Percentiles rank a stretch among this genome's conserved stretches.
These are phyloP conservation scores for Pestalotiopsis sp. DNA, from an alignment of 2,329 filamentous ascomycete species.

Conservation along the genomic window DNA sequence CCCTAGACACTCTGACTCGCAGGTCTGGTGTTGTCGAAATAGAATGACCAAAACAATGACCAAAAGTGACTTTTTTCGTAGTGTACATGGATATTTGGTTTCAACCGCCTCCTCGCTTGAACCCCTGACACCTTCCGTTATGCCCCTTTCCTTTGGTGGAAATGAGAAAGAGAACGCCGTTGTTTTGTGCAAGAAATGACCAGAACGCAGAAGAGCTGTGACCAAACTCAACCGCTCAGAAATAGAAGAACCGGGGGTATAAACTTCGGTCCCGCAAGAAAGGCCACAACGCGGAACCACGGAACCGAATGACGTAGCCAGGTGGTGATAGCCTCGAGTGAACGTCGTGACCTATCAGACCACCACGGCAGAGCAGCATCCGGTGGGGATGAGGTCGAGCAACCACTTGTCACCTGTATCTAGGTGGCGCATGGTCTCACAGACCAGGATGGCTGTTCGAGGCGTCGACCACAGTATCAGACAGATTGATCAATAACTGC, in stretches of 20 bases:
- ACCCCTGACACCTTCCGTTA: background rate
- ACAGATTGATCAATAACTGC: slow-evolving; percentile 95
- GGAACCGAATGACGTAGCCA: background rate
- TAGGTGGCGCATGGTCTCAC: slow-evolving; percentile 12
- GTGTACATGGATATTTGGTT: background rate
- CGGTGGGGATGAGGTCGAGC: background rate
- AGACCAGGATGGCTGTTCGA: slow-evolving; percentile 25
- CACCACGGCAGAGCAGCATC: background rate
- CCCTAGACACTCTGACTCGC: background rate
- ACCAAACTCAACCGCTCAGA: background rate
- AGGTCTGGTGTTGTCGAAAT: background rate
- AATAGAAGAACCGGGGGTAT: background rate
- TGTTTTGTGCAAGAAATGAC: background rate
- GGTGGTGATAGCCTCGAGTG: background rate
- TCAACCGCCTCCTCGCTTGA: background rate
- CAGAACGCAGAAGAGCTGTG: background rate
- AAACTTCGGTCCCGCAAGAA: background rate
- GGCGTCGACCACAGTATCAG: slow-evolving; percentile 73
- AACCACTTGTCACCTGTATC: background rate
- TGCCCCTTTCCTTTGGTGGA: background rate
- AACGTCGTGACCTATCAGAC: background rate
- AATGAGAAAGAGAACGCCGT: background rate
- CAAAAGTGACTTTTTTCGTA: background rate
- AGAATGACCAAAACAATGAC: background rate
- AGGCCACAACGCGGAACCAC: background rate